phyloP scores from a whole-genome alignment of 2,329 filamentous ascomycete species.

The Hymenoscyphus infarciens region DNA sequence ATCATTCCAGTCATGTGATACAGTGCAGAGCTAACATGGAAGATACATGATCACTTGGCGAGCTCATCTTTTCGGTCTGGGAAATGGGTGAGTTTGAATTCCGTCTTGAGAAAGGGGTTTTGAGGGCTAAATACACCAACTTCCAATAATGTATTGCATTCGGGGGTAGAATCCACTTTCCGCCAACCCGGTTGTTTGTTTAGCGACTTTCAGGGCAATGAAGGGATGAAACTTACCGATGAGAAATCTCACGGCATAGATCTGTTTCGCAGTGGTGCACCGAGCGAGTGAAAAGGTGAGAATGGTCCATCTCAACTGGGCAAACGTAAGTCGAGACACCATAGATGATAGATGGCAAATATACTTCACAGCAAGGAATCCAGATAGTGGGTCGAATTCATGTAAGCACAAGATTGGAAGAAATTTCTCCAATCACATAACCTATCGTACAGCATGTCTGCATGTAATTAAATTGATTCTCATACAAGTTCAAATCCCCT shows the following conservation, averaged over 20 bases:
- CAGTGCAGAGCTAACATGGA: neutral
- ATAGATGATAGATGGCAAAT: neutral
- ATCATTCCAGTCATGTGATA: neutral
- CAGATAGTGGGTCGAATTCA: neutral
- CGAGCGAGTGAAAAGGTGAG: neutral
- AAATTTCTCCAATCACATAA: neutral
- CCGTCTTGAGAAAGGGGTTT: neutral
- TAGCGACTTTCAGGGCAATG: neutral
- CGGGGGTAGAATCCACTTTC: neutral
- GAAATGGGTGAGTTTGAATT: neutral
- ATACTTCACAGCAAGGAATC: neutral
- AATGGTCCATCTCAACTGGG: neutral
- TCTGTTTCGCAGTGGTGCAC: neutral
- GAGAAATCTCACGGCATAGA: neutral
- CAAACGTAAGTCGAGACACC: neutral
- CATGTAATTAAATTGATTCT: neutral
- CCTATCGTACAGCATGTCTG: neutral
- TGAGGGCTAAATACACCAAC: neutral
- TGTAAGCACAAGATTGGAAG: conserved; percentile 1
- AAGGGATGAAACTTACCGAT: neutral
- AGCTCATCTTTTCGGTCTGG: neutral
- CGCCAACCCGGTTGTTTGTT: neutral
- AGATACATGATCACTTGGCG: neutral
- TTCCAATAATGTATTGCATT: neutral
- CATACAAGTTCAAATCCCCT: neutral